Evolutionary conservation across 2,329 filamentous ascomycete species (phyloP).

Genomic region (Pseudopithomyces chartarum): DNA sequence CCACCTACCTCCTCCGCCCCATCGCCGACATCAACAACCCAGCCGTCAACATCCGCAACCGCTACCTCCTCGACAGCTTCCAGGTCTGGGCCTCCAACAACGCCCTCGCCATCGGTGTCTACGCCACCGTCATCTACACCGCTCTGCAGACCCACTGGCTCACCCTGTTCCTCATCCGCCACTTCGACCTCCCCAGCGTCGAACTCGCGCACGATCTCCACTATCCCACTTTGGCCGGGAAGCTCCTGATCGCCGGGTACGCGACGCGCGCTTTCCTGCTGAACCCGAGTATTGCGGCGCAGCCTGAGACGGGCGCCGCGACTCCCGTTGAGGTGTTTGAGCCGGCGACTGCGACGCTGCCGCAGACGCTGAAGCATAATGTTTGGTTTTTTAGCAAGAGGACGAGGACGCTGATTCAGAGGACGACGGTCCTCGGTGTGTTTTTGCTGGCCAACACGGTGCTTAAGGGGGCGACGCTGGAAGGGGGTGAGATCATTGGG

Average conservation of each 20-base stretch:
- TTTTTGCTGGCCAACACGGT: slow-evolving; percentile 61
- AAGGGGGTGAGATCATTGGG: slow-evolving; percentile 71
- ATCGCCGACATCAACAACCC: slow-evolving; percentile 67
- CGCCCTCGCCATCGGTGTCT: slow-evolving; percentile 72
- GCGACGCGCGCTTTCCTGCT: slow-evolving; percentile 81
- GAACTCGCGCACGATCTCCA: slow-evolving; percentile 69
- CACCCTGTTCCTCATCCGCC: slow-evolving; percentile 70
- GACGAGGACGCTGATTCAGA: slow-evolving; percentile 63
- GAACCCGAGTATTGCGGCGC: slow-evolving; percentile 64
- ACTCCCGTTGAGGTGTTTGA: slow-evolving; percentile 64
- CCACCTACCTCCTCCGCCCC: slow-evolving; percentile 75
- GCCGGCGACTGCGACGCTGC: slow-evolving; percentile 66
- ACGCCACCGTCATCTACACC: slow-evolving; percentile 72
- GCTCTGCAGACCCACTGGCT: slow-evolving; percentile 70
- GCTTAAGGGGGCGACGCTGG: slow-evolving; percentile 70
- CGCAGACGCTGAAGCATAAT: slow-evolving; percentile 74
- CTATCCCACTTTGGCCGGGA: slow-evolving; percentile 52
- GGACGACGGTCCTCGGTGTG: slow-evolving; percentile 56
- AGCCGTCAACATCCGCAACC: slow-evolving; percentile 51
- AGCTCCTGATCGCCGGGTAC: slow-evolving; percentile 70
- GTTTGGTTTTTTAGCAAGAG: slow-evolving; percentile 73
- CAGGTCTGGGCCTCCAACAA: slow-evolving; percentile 62
- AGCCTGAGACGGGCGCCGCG: slow-evolving; percentile 53
- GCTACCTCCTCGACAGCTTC: slow-evolving; percentile 46
- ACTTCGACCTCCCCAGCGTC: slow-evolving; percentile 76